Conservation (phyloP, 1,284 basidiomycete genomes). For the Irpex lacteus region DNA sequence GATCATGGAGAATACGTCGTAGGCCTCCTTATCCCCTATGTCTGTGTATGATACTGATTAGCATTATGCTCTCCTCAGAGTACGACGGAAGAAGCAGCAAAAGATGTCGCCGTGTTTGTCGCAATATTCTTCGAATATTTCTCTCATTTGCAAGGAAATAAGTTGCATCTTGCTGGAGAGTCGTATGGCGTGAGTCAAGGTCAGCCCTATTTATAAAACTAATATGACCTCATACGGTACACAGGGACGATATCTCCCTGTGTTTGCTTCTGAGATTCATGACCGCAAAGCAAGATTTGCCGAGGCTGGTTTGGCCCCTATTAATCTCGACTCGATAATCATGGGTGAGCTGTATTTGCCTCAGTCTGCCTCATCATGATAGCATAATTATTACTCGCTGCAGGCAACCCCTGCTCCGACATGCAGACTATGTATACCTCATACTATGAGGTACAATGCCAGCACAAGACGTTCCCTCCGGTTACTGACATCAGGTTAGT, state of each 20-base stretch:
- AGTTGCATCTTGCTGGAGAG: slow-evolving; percentile 73
- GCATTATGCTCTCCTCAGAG: slow-evolving; percentile 27
- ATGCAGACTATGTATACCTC: slow-evolving; percentile 23
- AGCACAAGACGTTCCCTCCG: slow-evolving; percentile 25
- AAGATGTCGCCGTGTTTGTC: slow-evolving; percentile 67
- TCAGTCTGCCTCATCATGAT: neutral
- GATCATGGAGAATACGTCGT: slow-evolving; percentile 66
- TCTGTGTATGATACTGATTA: neutral
- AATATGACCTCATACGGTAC: neutral
- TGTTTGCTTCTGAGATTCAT: slow-evolving; percentile 69
- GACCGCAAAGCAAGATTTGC: slow-evolving; percentile 53
- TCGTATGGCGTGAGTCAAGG: slow-evolving; percentile 52
- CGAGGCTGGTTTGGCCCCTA: slow-evolving; percentile 57
- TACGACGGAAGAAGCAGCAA: slow-evolving; percentile 64
- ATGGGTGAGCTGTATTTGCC: slow-evolving; percentile 51
- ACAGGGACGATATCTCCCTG: slow-evolving; percentile 79
- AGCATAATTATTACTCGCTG: slow-evolving; percentile 7
- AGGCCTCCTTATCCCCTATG: slow-evolving; percentile 17
- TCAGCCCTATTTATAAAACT: neutral
- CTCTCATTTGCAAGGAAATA: slow-evolving; percentile 59
- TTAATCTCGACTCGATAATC: slow-evolving; percentile 78
- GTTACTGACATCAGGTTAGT: slow-evolving; percentile 23
- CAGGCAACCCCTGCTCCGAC: slow-evolving; percentile 45
- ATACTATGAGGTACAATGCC: slow-evolving; percentile 34
- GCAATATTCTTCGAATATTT: slow-evolving; percentile 65